These are phyloP conservation scores for Poterioochromonas sp. DNA, from an alignment of 352 stramenopile species.

Conservation along the genomic window DNA sequence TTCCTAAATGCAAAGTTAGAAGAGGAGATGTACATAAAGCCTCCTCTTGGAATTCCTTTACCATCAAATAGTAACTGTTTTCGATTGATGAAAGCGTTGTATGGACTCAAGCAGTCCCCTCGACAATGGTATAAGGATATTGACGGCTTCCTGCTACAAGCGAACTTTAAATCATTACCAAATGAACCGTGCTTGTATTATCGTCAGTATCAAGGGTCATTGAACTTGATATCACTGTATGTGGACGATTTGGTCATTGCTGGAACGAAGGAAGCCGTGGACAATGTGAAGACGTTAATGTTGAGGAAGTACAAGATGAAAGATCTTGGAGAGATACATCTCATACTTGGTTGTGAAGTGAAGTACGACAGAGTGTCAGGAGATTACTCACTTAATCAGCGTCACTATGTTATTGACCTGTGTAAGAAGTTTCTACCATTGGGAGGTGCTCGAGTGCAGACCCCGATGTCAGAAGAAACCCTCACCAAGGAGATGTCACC, in stretches of 20 bases:
- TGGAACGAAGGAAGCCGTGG: slow-evolving; percentile 1
- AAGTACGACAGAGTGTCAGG: background rate
- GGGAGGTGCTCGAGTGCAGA: background rate
- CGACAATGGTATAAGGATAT: slow-evolving; percentile 28
- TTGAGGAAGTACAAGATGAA: slow-evolving; percentile 23
- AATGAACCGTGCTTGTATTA: slow-evolving; percentile 23
- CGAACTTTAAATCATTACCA: slow-evolving; percentile 17
- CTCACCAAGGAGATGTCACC: slow-evolving; percentile 17
- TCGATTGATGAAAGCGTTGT: slow-evolving; percentile 24
- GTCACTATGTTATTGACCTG: slow-evolving; percentile 23
- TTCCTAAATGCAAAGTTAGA: slow-evolving; percentile 12
- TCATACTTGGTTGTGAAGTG: slow-evolving; percentile 16
- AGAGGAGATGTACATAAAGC: slow-evolving; percentile 11
- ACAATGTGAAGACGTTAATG: slow-evolving; percentile 11
- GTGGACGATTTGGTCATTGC: slow-evolving; percentile 28
- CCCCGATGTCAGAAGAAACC: slow-evolving; percentile 9
- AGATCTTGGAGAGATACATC: slow-evolving; percentile 9
- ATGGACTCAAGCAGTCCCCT: slow-evolving; percentile 22
- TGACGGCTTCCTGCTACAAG: background rate
- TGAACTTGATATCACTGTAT: slow-evolving; percentile 26
- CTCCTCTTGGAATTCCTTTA: background rate
- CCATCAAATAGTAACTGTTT: slow-evolving; percentile 16
- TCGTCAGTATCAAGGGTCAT: slow-evolving; percentile 12
- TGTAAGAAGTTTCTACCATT: slow-evolving; percentile 20
- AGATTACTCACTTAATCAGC: background rate